Base-by-base conservation (phyloP, 1,139 yeast genomes). In the Yamadazyma conglobata region DNA sequence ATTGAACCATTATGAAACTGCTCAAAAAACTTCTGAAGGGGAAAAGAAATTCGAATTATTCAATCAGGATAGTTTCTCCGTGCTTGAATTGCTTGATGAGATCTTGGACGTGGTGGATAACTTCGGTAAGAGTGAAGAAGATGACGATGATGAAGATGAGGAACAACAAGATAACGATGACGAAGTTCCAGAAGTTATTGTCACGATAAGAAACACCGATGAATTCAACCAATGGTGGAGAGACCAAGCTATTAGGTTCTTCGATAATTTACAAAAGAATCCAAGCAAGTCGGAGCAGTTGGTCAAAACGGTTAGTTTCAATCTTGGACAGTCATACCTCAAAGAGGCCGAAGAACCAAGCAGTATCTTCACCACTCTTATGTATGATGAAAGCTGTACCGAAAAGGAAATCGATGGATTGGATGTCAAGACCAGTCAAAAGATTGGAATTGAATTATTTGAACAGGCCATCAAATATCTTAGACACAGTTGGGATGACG, bases 341-440 rank as follows among this genome's bases (percentile, higher is more conserved):
- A 74, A 73, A 55, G 77, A 78, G 43, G 78, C 88, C 1, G 87
- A 80, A 50, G 60, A 55, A 16, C 83, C 84, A 2, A 59, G 79
- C 2, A 56, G 58, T n/a, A 64, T 70, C 2, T 83, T 64, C 51
- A 70, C 82, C 12, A 54, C 75, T 1, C 60, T 79, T 36, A 66
- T 67, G 20, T 83, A 81, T 48, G 84, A 70, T 28, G 73, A 71
- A 6, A 73, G 66, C n/a, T 70, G 60, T 25, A 72, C 58, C 0
- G 43, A 40, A 10, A 56, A 56, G 6, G 64, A 63, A 22, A 52
- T 64, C 10, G 62, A 70, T 18, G 75, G 73, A 2, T 44, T 64
- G 21, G 47, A 58, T 11, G 56, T 63, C 4, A 54, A 60, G 13
- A 59, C 63, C 8, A 74, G 83, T 1, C 77, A 73, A 36, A 48